These are phyloP conservation scores for Zygotorulaspora florentina DNA, from an alignment of 805 yeast genomes.

Conservation along the genomic window DNA sequence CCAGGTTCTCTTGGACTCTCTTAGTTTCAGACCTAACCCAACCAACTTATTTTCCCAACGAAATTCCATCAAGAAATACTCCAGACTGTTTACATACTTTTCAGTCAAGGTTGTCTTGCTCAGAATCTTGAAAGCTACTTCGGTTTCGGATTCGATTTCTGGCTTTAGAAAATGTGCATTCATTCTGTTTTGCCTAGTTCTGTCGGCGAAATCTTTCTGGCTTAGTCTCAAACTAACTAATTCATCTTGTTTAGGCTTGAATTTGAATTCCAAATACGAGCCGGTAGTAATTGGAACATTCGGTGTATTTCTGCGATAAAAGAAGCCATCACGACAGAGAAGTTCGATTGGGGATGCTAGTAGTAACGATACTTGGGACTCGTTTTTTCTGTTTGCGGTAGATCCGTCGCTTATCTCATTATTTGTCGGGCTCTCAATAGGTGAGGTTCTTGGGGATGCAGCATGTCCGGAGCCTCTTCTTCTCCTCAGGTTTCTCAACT, in stretches of 20 bases:
- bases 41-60: slow-evolving; percentile 36
- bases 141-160: slow-evolving; percentile 29
- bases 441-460: background rate
- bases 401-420: background rate
- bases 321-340: slow-evolving; percentile 32
- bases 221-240: slow-evolving; percentile 19
- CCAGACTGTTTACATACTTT: slow-evolving; percentile 34
- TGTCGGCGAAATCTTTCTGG: slow-evolving; percentile 19
- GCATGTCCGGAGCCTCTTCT: slow-evolving; percentile 9
- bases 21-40: slow-evolving; percentile 30
- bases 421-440: slow-evolving; percentile 2
- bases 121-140: slow-evolving; percentile 25
- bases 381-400: slow-evolving; percentile 2
- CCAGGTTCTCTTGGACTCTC: slow-evolving; percentile 37
- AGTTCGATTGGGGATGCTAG: slow-evolving; percentile 32
- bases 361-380: slow-evolving; percentile 17
- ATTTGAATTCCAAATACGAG: slow-evolving; percentile 30
- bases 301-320: slow-evolving; percentile 28
- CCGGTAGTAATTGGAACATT: slow-evolving; percentile 32
- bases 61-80: slow-evolving; percentile 36
- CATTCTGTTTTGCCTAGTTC: slow-evolving; percentile 26
- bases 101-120: slow-evolving; percentile 32
- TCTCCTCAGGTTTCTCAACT: slow-evolving; percentile 9
- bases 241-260: slow-evolving; percentile 31
- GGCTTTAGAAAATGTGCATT: slow-evolving; percentile 31